phyloP scores from a whole-genome alignment of 2,329 filamentous ascomycete genomes.

The Xylogone sp. region DNA sequence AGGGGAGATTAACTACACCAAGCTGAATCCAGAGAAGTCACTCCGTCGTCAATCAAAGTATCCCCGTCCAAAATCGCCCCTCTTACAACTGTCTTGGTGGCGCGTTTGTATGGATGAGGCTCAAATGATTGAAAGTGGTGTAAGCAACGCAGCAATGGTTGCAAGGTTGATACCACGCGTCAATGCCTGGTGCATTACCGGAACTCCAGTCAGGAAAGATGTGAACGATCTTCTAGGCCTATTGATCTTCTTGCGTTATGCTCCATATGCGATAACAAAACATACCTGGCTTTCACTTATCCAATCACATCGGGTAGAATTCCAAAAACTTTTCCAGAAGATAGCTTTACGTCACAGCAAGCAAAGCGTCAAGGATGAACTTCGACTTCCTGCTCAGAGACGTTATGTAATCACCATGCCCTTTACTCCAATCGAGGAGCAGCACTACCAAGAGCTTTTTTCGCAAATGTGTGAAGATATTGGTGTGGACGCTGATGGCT shows the following conservation, averaged over 20 bases:
- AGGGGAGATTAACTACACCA: constrained; percentile 74
- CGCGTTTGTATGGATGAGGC: constrained; percentile 74
- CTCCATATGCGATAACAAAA: constrained; percentile 66
- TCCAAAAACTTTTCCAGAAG: constrained; percentile 64
- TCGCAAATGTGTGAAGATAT: constrained; percentile 70
- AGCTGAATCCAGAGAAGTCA: constrained; percentile 63
- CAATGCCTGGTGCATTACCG: constrained; percentile 90
- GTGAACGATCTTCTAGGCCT: constrained; percentile 77
- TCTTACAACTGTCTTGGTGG: constrained; percentile 86
- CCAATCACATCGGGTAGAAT: constrained; percentile 55
- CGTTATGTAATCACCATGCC: constrained; percentile 85
- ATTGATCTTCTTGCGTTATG: constrained; percentile 73
- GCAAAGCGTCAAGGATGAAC: constrained; percentile 70
- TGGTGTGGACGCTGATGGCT: constrained; percentile 61
- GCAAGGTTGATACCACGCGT: constrained; percentile 76
- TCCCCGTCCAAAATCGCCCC: constrained; percentile 65
- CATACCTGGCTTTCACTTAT: constrained; percentile 67
- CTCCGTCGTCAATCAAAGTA: constrained; percentile 62
- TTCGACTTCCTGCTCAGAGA: constrained; percentile 77
- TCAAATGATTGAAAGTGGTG: constrained; percentile 90
- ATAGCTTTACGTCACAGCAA: constrained; percentile 87
- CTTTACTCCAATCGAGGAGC: constrained; percentile 86
- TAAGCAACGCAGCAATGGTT: constrained; percentile 77
- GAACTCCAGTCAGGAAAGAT: constrained; percentile 81
- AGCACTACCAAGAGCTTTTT: constrained; percentile 78